These are phyloP conservation scores for Ambrosia hybrid DNA, from an alignment of 140 eudicot species.

Conservation along the genomic window DNA sequence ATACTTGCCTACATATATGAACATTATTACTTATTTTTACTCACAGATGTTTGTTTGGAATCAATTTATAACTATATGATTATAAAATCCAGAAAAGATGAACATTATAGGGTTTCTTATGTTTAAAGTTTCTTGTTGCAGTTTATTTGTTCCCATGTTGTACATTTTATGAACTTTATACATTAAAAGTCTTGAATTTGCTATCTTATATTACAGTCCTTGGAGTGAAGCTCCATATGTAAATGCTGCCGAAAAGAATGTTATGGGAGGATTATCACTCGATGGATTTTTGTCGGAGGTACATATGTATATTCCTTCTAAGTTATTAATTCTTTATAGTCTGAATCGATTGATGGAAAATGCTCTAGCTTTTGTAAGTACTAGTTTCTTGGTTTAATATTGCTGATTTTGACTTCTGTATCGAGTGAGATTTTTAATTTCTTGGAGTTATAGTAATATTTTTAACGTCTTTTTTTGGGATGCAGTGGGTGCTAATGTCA, in stretches of 20 bases:
- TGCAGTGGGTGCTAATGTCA: conserved; percentile 97
- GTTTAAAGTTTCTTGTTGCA: too few relatives aligned
- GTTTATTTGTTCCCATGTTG: neutral
- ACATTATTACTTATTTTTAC: neutral
- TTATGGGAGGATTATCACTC: conserved; percentile 67
- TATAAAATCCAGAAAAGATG: too few relatives aligned
- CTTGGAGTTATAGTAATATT: neutral
- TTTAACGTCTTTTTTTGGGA: neutral
- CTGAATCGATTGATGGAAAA: neutral
- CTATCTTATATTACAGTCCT: conserved; percentile 48
- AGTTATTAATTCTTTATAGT: neutral
- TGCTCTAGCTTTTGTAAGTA: neutral
- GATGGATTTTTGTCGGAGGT: conserved; percentile 86
- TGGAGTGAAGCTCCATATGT: conserved; percentile 83
- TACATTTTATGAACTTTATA: neutral
- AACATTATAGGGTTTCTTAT: too few relatives aligned
- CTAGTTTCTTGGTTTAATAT: too few relatives aligned
- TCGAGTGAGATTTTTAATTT: too few relatives aligned
- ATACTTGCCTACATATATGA: too few relatives aligned
- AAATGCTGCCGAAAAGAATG: conserved; percentile 70
- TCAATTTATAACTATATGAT: too few relatives aligned
- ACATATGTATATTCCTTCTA: conserved; percentile 3
- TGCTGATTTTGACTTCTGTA: too few relatives aligned
- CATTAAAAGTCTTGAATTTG: neutral
- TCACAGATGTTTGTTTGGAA: too few relatives aligned